Base-by-base conservation (phyloP, 805 yeast genomes). In the Saccharomycopsis sp. region DNA sequence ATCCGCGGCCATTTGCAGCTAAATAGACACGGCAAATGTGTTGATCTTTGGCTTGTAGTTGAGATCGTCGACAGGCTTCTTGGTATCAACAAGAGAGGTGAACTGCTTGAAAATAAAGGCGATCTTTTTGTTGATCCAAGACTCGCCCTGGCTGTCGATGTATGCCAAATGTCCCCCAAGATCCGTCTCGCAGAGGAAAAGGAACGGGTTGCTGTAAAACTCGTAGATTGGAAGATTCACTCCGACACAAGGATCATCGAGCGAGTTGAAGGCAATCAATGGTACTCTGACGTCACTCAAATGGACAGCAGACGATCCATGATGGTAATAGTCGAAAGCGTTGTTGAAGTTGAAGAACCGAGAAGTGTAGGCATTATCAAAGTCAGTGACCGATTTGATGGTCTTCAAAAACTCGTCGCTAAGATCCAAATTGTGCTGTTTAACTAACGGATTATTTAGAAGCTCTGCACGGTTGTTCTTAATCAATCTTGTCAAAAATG, bases 101-200 rank as follows among this genome's bases (percentile, higher is more conserved):
- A 78, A 78, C n/a, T 71, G 71, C 41, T 61, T 61, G 35, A 80
- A 72, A 65, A 70, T 78, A 19, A 74, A 68, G 17, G 72, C 72
- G 42, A 79, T 71, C 55, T 77, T 76, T 34, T 71, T 68, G 9
- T 74, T 69, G 44, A 75, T 78, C 84, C 85, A 81, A 55, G 80
- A 74, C 34, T 75, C 72, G 44, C 78, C 75, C 49, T 77, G 69
- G 5, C 67, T 64, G 57, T 78, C 74, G 47, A 80, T 66, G 58
- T 73, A 80, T 0, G 80, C 87, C 66, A 86, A 75, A 68, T 87
- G 94, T 5, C 93, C 93, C 63, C 94, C 94, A 14, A 83, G 67
- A 56, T 84, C 81, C 0, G 89, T 79, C 52, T 81, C 78, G 3
- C 82, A 73, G 70, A 84, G 70, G 35, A 80, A 73, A 24, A 84